Evolutionary conservation across 1,284 basidiomycete genomes (phyloP).

Genomic region (Pseudozyma hubeiensis): DNA sequence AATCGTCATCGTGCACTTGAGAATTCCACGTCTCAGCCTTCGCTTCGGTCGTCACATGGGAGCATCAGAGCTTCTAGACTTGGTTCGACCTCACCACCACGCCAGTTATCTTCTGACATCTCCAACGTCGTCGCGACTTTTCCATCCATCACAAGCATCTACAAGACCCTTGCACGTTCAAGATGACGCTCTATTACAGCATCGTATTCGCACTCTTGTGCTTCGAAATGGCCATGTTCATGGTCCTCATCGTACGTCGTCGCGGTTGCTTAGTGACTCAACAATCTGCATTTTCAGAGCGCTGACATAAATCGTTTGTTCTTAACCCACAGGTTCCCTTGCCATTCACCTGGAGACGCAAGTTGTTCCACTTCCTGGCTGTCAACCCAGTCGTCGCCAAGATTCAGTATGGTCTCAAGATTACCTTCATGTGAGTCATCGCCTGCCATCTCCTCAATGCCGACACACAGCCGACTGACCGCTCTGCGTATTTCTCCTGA

Average conservation of each 20-base stretch:
- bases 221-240: constrained; percentile 67
- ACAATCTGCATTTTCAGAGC: neutral
- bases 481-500: neutral
- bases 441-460: no score
- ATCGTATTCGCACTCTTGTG: constrained; percentile 66
- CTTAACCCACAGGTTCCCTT: constrained; percentile 72
- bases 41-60: no score
- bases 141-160: neutral
- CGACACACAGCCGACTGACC: no score
- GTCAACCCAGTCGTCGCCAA: constrained; percentile 69
- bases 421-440: constrained; percentile 85
- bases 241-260: constrained; percentile 62
- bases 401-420: constrained; percentile 78
- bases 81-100: no score
- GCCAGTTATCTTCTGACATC: neutral
- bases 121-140: neutral
- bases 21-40: no score
- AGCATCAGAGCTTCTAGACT: no score
- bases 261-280: neutral
- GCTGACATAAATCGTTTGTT: neutral
- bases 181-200: constrained; percentile 67
- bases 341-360: constrained; percentile 79
- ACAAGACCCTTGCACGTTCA: neutral
- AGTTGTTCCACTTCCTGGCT: constrained; percentile 80
- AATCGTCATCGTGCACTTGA: constrained; percentile 4